Conservation (phyloP, 129 eudicot genomes). For the Arctium minus region DNA sequence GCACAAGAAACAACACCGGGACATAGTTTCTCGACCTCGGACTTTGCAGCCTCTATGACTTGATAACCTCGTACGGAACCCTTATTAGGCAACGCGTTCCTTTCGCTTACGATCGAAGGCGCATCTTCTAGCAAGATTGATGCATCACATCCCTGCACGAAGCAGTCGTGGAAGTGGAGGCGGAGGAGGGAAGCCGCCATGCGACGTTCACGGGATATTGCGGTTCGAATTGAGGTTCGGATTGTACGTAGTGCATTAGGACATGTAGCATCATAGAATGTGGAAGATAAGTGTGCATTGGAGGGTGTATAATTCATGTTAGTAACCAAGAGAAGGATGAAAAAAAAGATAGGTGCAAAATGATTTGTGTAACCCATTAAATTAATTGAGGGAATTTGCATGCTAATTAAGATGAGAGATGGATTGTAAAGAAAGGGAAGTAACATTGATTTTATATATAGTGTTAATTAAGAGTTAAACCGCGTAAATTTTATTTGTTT, state of each 20-base stretch:
- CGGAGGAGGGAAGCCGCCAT: conserved; percentile 35
- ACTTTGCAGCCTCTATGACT: conserved; percentile 36
- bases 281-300: conserved; percentile 24
- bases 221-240: conserved; percentile 30
- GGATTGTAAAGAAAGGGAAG: neutral
- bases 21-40: conserved; percentile 48
- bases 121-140: conserved; percentile 52
- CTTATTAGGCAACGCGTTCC: conserved; percentile 30
- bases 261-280: conserved; percentile 28
- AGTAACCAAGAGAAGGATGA: conserved; percentile 7
- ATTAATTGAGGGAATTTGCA: neutral
- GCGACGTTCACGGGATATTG: conserved; percentile 33
- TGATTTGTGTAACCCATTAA: conserved; percentile 2
- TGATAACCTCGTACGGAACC: conserved; percentile 49
- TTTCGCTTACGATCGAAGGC: conserved; percentile 13
- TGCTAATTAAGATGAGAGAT: neutral
- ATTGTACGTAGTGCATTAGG: conserved; percentile 22
- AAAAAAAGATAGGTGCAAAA: neutral
- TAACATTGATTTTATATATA: too few relatives aligned
- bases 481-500: too few relatives aligned
- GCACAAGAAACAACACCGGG: conserved; percentile 70
- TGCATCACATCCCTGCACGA: conserved; percentile 74
- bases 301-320: conserved; percentile 4
- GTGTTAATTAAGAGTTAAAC: too few relatives aligned
- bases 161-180: conserved; percentile 35